Conservation (phyloP, 2,329 filamentous ascomycete species). For the Calonectria pteridis region DNA sequence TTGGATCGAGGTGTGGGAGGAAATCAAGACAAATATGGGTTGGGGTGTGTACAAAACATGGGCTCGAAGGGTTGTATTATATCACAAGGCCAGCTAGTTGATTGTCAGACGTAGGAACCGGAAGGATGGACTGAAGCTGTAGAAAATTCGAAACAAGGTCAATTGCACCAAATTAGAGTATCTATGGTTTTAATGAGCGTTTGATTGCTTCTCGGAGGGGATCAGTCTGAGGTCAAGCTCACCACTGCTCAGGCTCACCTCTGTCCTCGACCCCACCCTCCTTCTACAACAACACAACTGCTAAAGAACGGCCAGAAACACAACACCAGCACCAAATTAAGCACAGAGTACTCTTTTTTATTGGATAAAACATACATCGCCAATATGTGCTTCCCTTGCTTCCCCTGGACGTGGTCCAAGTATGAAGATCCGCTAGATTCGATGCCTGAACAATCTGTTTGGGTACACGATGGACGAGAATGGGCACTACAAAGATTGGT, state of each 20-base stretch:
- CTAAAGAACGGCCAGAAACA: neutral
- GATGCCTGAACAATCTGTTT: constrained; percentile 56
- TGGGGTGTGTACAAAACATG: neutral
- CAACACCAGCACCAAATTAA: neutral
- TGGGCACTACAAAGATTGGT: constrained; percentile 57
- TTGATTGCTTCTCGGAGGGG: neutral
- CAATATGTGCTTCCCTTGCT: constrained; percentile 67
- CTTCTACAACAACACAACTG: constrained; percentile 13
- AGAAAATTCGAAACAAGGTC: neutral
- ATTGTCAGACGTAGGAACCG: neutral
- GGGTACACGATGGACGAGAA: constrained; percentile 52
- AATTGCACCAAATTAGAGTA: neutral
- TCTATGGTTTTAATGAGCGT: neutral
- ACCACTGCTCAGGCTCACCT: neutral
- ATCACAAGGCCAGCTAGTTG: neutral
- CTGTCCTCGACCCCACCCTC: neutral
- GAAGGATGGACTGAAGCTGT: neutral
- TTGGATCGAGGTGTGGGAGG: neutral
- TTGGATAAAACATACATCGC: neutral
- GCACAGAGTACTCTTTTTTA: neutral
- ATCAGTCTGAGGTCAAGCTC: neutral
- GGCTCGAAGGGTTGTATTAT: neutral
- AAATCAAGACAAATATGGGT: neutral
- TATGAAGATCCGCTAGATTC: constrained; percentile 55
- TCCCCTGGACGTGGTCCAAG: constrained; percentile 63